phyloP scores from a whole-genome alignment of 2,329 filamentous ascomycete genomes.

The Colletotrichum costaricense region DNA sequence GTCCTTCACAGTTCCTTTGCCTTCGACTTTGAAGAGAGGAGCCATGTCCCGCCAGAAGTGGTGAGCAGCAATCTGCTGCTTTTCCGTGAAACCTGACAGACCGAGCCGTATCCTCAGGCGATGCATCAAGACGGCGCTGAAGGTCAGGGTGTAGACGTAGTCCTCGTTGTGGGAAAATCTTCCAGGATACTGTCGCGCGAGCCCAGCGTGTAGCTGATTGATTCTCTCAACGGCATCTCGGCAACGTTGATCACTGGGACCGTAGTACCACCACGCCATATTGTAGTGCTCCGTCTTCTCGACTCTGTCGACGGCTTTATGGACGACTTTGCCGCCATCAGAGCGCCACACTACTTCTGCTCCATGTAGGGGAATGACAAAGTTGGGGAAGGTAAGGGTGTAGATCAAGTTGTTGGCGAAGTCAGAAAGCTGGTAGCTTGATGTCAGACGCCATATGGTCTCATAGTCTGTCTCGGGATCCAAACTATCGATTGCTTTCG shows the following conservation, averaged over 20 bases:
- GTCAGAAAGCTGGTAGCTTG: constrained; percentile 1
- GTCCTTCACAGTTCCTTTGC: neutral
- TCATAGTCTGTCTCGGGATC: constrained; percentile 3
- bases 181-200: neutral
- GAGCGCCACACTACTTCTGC: neutral
- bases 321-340: constrained; percentile 12
- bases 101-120: neutral
- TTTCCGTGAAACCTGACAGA: neutral
- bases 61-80: neutral
- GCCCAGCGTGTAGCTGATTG: neutral
- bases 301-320: neutral
- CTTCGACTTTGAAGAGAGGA: constrained; percentile 5
- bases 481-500: neutral
- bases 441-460: neutral
- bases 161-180: constrained; percentile 10
- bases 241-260: constrained; percentile 4
- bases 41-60: constrained; percentile 7
- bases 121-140: constrained; percentile 9
- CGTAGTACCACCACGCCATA: constrained; percentile 13
- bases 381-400: neutral
- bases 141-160: constrained; percentile 3
- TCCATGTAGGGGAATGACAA: neutral
- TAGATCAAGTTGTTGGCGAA: constrained; percentile 1
- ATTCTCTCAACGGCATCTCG: neutral
- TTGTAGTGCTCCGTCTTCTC: constrained; percentile 14